A percentile compares a stretch with the other conserved stretches of the same genome.
These are phyloP conservation scores for Galerina marginata DNA, from an alignment of 768 basidiomycete species.

Conservation along the genomic window DNA sequence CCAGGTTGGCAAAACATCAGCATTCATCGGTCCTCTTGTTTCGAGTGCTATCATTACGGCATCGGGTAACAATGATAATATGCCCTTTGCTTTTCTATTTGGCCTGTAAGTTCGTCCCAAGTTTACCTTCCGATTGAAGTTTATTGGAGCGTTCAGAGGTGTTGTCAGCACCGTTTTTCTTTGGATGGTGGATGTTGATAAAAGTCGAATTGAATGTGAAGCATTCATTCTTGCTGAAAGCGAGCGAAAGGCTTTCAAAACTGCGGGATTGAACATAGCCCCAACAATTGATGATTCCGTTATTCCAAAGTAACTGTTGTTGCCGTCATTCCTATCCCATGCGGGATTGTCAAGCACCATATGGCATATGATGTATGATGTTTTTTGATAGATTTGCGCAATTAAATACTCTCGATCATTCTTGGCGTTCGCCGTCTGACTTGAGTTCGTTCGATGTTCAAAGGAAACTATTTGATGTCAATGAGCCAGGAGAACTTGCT, in stretches of 20 bases:
- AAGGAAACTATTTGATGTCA: too few relatives aligned
- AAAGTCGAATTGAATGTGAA: slow-evolving; percentile 67
- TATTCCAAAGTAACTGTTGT: slow-evolving; percentile 1
- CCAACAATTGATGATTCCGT: neutral
- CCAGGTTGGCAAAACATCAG: slow-evolving; percentile 75
- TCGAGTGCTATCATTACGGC: slow-evolving; percentile 77
- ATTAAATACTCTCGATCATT: neutral
- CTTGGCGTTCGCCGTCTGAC: neutral
- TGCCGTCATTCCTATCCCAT: neutral
- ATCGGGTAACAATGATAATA: slow-evolving; percentile 70
- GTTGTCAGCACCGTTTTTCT: slow-evolving; percentile 61
- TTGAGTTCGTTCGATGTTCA: too few relatives aligned
- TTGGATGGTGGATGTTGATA: slow-evolving; percentile 65
- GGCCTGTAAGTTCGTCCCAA: slow-evolving; percentile 52
- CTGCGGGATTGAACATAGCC: neutral
- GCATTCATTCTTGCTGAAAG: slow-evolving; percentile 64
- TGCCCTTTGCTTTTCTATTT: slow-evolving; percentile 79
- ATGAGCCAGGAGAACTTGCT: too few relatives aligned
- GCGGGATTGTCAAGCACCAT: neutral
- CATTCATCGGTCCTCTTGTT: slow-evolving; percentile 78
- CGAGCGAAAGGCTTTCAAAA: slow-evolving; percentile 29
- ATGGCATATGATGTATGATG: neutral
- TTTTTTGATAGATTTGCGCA: neutral
- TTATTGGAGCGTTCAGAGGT: slow-evolving; percentile 40
- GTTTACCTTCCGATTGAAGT: neutral